phyloP scores from a whole-genome alignment of 2,329 filamentous ascomycete genomes.

The Exutisphaerella laricina region DNA sequence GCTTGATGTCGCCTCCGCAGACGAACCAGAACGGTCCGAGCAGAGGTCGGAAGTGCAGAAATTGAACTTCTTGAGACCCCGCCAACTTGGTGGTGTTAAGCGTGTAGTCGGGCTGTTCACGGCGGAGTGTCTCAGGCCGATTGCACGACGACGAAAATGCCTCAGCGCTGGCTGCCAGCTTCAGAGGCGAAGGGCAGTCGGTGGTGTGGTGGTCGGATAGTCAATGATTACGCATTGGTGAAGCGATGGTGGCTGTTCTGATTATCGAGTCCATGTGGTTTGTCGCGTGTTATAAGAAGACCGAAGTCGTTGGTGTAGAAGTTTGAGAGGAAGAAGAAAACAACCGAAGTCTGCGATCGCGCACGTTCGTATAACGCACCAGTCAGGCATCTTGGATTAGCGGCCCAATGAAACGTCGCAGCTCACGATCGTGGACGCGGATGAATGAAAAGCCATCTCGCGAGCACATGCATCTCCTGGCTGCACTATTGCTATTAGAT shows the following conservation, averaged over 20 bases:
- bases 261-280: conserved; percentile 2
- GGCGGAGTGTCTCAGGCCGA: conserved; percentile 14
- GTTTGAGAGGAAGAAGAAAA: conserved; percentile 11
- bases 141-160: conserved; percentile 14
- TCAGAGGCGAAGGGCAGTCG: conserved; percentile 9
- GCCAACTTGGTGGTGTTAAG: conserved; percentile 81
- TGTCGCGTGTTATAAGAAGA: conserved; percentile 2
- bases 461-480: no score
- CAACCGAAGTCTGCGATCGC: no score
- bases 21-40: conserved; percentile 94
- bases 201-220: conserved; percentile 14
- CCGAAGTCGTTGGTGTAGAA: conserved; percentile 13
- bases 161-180: conserved; percentile 20
- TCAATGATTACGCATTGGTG: conserved; percentile 19
- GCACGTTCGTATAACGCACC: no score
- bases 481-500: no score
- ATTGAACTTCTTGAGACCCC: conserved; percentile 66
- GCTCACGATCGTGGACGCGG: not conserved
- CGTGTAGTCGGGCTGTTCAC: conserved; percentile 32
- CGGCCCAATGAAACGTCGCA: not conserved
- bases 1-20: conserved; percentile 83
- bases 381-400: no score
- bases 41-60: conserved; percentile 79
- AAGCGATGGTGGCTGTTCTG: not conserved
- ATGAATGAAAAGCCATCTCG: no score